Evolutionary conservation across 2,329 filamentous ascomycete genomes (phyloP).

Genomic region (Sporothrix brasiliensis): DNA sequence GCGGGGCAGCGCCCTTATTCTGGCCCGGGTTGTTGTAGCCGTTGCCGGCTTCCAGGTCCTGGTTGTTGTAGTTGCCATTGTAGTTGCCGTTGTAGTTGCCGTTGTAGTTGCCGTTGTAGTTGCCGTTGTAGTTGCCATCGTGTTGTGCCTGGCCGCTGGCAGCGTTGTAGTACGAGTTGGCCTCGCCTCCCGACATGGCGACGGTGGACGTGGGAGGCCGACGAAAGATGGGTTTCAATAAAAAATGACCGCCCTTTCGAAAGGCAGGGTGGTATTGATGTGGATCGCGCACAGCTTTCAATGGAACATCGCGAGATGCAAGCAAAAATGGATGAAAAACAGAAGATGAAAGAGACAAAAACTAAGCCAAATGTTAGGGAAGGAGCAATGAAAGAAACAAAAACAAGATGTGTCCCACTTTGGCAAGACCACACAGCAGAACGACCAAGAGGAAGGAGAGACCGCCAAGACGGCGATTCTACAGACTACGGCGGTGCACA

Average conservation of each 20-base stretch:
- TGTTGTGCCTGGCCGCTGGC: constrained; percentile 22
- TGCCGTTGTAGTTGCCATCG: background rate
- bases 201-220: background rate
- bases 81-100: background rate
- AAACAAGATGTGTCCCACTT: constrained; percentile 12
- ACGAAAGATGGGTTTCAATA: background rate
- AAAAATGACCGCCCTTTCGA: background rate
- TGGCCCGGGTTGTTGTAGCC: constrained; percentile 13
- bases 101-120: constrained; percentile 25
- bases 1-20: background rate
- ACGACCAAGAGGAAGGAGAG: background rate
- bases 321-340: background rate
- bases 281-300: background rate
- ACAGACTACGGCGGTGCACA: background rate
- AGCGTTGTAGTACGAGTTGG: constrained; percentile 31
- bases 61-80: constrained; percentile 7
- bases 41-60: constrained; percentile 1
- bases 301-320: constrained; percentile 2
- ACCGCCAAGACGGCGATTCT: background rate
- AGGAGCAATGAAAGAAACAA: constrained; percentile 14
- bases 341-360: background rate
- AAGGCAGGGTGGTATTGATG: background rate
- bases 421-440: background rate
- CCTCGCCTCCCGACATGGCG: constrained; percentile 31
- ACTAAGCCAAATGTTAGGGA: background rate